A percentile compares a stretch with the other conserved stretches of the same genome.
These are phyloP conservation scores for Pythium phragmitis DNA, from an alignment of 352 stramenopile species.

Conservation along the genomic window DNA sequence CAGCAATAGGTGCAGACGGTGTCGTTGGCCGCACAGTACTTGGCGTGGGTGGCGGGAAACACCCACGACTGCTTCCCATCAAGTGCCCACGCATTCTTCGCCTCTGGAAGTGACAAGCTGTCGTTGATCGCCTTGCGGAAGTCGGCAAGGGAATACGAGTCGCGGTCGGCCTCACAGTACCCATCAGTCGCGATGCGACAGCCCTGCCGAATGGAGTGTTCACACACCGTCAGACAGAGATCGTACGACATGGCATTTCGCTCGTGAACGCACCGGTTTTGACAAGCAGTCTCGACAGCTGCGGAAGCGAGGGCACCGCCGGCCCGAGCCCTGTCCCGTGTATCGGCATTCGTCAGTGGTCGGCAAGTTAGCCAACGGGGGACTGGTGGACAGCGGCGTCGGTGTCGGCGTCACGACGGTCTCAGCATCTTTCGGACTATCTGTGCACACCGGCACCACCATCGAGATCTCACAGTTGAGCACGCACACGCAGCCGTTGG, in stretches of 20 bases:
- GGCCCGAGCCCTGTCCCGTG: background rate
- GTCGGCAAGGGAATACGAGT: background rate
- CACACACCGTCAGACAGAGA: background rate
- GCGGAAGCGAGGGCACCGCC: background rate
- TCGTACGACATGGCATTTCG: background rate
- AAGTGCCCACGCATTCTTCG: background rate
- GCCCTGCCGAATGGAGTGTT: background rate
- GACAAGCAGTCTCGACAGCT: background rate
- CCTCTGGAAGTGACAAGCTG: background rate
- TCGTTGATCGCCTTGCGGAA: background rate
- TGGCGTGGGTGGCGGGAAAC: slow-evolving; percentile 5
- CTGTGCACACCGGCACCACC: background rate
- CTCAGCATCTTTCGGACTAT: background rate
- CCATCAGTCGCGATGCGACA: background rate
- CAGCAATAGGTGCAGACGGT: slow-evolving; percentile 5
- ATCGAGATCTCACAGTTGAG: slow-evolving; percentile 7
- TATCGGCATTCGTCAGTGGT: background rate
- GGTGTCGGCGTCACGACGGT: background rate
- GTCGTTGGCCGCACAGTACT: slow-evolving; percentile 10
- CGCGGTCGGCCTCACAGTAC: background rate
- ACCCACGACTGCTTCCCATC: background rate
- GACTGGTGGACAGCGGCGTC: too few relatives aligned
- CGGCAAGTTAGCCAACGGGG: background rate
- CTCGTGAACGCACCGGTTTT: background rate
- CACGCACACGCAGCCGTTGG: slow-evolving; percentile 1